Evolutionary conservation across 768 basidiomycete species (phyloP).

Genomic region (Naganishia randhawae): DNA sequence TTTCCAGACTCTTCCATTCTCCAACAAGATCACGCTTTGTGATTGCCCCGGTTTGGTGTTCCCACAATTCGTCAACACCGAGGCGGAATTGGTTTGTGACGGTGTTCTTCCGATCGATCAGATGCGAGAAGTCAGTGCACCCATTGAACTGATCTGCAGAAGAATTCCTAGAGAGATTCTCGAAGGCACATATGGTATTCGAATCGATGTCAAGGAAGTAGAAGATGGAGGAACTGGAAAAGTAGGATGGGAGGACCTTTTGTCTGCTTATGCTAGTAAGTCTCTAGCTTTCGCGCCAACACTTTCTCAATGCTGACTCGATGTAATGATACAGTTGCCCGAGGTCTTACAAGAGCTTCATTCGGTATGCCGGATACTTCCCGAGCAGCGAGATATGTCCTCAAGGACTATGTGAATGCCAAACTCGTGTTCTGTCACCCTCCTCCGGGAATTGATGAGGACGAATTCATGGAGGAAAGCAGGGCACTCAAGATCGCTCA

Average conservation of each 20-base stretch:
- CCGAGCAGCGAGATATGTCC: conserved; percentile 79
- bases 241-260: conserved; percentile 64
- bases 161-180: conserved; percentile 76
- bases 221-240: conserved; percentile 83
- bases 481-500: conserved; percentile 60
- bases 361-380: conserved; percentile 98
- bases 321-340: conserved; percentile 61
- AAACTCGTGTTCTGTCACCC: conserved; percentile 87
- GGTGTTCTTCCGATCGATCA: conserved; percentile 97
- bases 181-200: conserved; percentile 85
- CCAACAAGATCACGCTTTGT: conserved; percentile 78
- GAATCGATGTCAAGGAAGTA: conserved; percentile 60
- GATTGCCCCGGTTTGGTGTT: conserved; percentile 99
- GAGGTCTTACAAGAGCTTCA: conserved; percentile 86
- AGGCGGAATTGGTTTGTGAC: conserved; percentile 91
- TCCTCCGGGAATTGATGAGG: conserved; percentile 62
- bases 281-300: conserved; percentile 32
- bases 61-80: conserved; percentile 95
- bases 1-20: conserved; percentile 96
- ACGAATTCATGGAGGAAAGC: conserved; percentile 70
- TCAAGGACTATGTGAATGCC: conserved; percentile 96
- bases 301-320: neutral
- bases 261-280: conserved; percentile 89
- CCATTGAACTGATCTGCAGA: conserved; percentile 69
- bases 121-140: conserved; percentile 86